Evolutionary conservation across 2,329 filamentous ascomycete genomes (phyloP).

Genomic region (Hypoxylon sp.): DNA sequence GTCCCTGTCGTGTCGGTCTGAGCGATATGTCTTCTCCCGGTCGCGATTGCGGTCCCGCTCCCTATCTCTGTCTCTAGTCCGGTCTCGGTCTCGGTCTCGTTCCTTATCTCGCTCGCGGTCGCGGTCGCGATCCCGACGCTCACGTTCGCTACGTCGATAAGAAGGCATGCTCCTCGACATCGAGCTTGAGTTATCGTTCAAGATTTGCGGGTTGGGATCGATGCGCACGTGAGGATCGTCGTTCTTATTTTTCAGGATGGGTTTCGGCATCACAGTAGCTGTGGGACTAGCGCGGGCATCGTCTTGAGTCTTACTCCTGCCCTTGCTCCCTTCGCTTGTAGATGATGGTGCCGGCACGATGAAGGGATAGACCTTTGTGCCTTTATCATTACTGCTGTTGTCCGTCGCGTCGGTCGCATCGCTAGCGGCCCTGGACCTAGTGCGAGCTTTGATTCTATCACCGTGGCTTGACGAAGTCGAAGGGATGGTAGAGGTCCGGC

Average conservation of each 20-base stretch:
- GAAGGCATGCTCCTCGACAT: constrained; percentile 42
- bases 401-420: constrained; percentile 2
- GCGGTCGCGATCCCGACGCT: constrained; percentile 35
- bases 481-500: constrained; percentile 26
- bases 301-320: constrained; percentile 38
- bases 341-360: constrained; percentile 49
- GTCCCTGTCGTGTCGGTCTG: constrained; percentile 47
- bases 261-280: constrained; percentile 57
- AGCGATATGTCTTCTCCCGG: constrained; percentile 36
- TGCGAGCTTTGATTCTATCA: constrained; percentile 12
- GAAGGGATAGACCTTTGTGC: constrained; percentile 49
- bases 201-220: constrained; percentile 51
- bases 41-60: constrained; percentile 40
- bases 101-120: constrained; percentile 45
- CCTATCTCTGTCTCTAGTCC: constrained; percentile 22
- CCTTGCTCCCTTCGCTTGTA: constrained; percentile 24
- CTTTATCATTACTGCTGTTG: constrained; percentile 40
- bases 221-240: constrained; percentile 63
- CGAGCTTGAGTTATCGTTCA: constrained; percentile 51
- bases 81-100: constrained; percentile 37
- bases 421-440: neutral
- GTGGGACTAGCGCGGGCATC: constrained; percentile 44
- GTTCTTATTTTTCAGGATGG: constrained; percentile 69
- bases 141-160: constrained; percentile 46
- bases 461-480: constrained; percentile 19